Percentiles rank a stretch among this genome's conserved stretches.
These are phyloP conservation scores for Echites panduratus DNA, from an alignment of 257 asterid species.

Conservation along the genomic window DNA sequence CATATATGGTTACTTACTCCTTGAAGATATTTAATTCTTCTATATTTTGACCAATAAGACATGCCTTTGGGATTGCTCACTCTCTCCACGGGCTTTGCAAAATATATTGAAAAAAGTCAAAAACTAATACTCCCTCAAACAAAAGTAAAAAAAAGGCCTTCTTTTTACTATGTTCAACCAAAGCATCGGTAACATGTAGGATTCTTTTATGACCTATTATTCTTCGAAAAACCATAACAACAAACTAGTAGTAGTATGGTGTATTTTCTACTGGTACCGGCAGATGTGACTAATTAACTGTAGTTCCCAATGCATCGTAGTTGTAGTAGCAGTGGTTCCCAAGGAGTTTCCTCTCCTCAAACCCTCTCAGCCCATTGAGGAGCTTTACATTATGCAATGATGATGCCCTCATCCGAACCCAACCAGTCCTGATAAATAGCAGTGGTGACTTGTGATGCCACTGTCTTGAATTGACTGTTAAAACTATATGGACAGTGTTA, in stretches of 20 bases:
- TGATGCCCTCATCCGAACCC: slow-evolving; percentile 4
- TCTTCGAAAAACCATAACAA: too few relatives aligned
- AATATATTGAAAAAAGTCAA: not conserved
- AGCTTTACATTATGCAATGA: slow-evolving; percentile 1
- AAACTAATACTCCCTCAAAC: too few relatives aligned
- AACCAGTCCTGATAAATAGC: not conserved
- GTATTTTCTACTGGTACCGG: too few relatives aligned
- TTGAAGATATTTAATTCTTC: slow-evolving; percentile 11
- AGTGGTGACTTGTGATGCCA: too few relatives aligned
- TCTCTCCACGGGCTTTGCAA: not conserved
- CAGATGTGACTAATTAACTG: not conserved
- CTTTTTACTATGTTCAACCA: slow-evolving; percentile 2
- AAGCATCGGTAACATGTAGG: slow-evolving; percentile 22
- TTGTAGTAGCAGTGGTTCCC: slow-evolving; percentile 5
- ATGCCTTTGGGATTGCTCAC: slow-evolving; percentile 39
- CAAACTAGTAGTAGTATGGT: too few relatives aligned
- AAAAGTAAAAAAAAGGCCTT: not conserved
- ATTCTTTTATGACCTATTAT: too few relatives aligned
- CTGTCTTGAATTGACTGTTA: too few relatives aligned
- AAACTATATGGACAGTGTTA: too few relatives aligned
- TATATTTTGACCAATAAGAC: slow-evolving; percentile 34
- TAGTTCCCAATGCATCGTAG: slow-evolving; percentile 16
- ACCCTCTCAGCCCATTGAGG: not conserved
- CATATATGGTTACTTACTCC: not conserved
- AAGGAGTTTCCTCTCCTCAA: slow-evolving; percentile 8